Base-by-base conservation (phyloP, 495 filamentous ascomycete species). In the Hyphodiscus hymeniophilus region DNA sequence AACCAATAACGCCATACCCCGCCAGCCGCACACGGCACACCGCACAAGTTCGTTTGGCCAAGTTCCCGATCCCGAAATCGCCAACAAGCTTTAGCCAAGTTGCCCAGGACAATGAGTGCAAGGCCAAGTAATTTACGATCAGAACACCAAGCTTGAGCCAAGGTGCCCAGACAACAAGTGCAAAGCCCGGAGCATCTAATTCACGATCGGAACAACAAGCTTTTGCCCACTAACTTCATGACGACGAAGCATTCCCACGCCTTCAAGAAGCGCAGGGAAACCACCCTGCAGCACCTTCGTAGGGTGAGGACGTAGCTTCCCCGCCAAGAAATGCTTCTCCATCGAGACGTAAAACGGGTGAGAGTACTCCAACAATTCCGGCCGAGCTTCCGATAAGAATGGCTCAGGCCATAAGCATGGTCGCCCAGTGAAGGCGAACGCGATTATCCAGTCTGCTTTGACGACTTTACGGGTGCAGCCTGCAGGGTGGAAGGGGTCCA, bases 381-480 rank as follows among this genome's bases (percentile, higher is more conserved):
- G 49, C 10, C 35, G 18, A 1, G 64, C 59, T 23, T 58, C 54
- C 0, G 56, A 32, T 0, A 41, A 53, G 52, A 65, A 67, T 28
- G 1, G n/a, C 50, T 1, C 58, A 60, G 10, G 50, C 49, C 38
- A 63, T 36, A 1, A 38, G 48, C 3, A 67, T 33, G 15, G 56
- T 31, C 4, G 52, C 16, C 3, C 66, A 66, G 40, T 62, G 57
- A 68, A 59, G 10, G 54, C 54, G 6, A 58, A 47, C 3, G 38
- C 61, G 54, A 69, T 57, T 7, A 66, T 30, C 42, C 55, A 67
- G 7, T 57, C 49, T 3, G 60, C 52, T 40, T 59, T 46, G 20
- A 68, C 50, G 7, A 55, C 42, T 12, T 34, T 42, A 7, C 50
- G 43, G 3, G 32, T 51, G 7, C 31, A 16, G 16, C 32, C 24